Base-by-base conservation (phyloP, 371 early-diverging fungal species). In the Mucor indicus region DNA sequence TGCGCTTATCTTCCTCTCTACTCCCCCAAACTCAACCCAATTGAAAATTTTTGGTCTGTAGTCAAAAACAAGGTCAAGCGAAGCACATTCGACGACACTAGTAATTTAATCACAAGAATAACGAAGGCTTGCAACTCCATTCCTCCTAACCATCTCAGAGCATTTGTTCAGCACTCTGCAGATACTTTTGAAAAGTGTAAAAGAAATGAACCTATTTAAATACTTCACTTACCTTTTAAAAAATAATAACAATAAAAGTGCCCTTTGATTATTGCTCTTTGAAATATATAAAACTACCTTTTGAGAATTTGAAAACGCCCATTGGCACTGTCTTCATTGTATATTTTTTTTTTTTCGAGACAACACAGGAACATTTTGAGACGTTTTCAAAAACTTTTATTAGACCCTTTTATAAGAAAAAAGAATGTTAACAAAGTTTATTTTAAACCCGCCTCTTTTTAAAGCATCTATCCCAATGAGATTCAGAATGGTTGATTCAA, bases 21-120 rank as follows among this genome's bases (percentile, higher is more conserved):
- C 38, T 48, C 48, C 21, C 38, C 38, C 13, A 31, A 48, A 19
- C n/a, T n/a, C n/a, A n/a, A n/a, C n/a, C n/a, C n/a, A n/a, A n/a
- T n/a, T n/a, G n/a, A n/a, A n/a, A n/a, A n/a, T n/a, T n/a, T n/a
- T n/a, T n/a, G n/a, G n/a, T n/a, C n/a, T n/a, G n/a, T n/a, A n/a
- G n/a, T n/a, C n/a, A n/a, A n/a, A n/a, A n/a, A n/a, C n/a, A n/a
- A n/a, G n/a, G n/a, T n/a, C n/a, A n/a, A n/a, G n/a, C n/a, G n/a
- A n/a, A n/a, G n/a, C n/a, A n/a, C n/a, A n/a, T n/a, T n/a, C n/a
- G n/a, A n/a, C n/a, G n/a, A n/a, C n/a, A n/a, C n/a, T n/a, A n/a
- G n/a, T n/a, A n/a, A n/a, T n/a, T n/a, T n/a, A n/a, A n/a, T n/a
- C n/a, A n/a, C n/a, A n/a, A n/a, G n/a, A n/a, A n/a, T n/a, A n/a